Conservation (phyloP, 1,284 basidiomycete genomes). For the Pyrrhoderma noxium region DNA sequence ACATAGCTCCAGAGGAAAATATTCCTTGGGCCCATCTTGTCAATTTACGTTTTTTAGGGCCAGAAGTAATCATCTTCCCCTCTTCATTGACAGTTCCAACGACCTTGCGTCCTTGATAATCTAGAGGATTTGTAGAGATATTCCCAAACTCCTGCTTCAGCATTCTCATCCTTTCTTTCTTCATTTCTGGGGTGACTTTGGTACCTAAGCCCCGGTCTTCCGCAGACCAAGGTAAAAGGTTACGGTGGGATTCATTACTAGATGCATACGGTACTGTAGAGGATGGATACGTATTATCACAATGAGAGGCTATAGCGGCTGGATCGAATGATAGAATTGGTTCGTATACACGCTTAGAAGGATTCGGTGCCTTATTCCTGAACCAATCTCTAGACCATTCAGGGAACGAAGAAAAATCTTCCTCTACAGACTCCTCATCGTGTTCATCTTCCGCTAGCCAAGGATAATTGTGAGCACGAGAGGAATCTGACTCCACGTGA, state of each 20-base stretch:
- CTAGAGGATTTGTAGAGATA: constrained; percentile 27
- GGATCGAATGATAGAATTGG: constrained; percentile 27
- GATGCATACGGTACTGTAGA: constrained; percentile 27
- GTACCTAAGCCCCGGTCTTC: constrained; percentile 27
- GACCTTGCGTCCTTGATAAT: constrained; percentile 37
- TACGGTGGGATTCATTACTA: constrained; percentile 34
- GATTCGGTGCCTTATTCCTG: constrained; percentile 20
- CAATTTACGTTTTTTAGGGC: constrained; percentile 50
- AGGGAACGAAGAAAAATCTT: constrained; percentile 56
- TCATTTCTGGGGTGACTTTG: constrained; percentile 41
- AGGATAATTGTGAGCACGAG: constrained; percentile 16
- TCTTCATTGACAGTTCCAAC: constrained; percentile 51
- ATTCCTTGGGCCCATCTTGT: constrained; percentile 43
- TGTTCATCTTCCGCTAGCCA: constrained; percentile 17
- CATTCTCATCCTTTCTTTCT: constrained; percentile 63
- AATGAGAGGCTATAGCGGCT: constrained; percentile 24
- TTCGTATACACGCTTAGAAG: constrained; percentile 21
- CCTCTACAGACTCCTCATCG: constrained; percentile 23
- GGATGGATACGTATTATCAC: constrained; percentile 31
- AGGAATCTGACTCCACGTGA: neutral
- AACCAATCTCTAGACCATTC: constrained; percentile 58
- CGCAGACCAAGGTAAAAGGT: constrained; percentile 18
- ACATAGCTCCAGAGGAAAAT: constrained; percentile 42
- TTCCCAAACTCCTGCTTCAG: constrained; percentile 53
- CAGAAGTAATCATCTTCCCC: constrained; percentile 52